These are phyloP conservation scores for Candida xiaguanensis DNA, from an alignment of 805 yeast species.

Conservation along the genomic window DNA sequence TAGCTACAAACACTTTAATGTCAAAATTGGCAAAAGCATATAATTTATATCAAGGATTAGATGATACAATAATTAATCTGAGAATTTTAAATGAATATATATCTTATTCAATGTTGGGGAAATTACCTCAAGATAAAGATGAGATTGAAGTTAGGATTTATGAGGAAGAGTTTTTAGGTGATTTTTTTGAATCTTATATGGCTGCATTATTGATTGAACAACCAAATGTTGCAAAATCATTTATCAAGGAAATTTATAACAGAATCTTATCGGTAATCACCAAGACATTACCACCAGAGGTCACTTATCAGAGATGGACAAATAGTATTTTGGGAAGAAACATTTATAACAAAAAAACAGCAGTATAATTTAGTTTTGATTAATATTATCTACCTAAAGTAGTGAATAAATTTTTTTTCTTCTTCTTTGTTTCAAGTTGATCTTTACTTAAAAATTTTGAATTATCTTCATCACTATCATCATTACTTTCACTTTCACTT, in stretches of 20 bases:
- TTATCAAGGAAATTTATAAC: slow-evolving; percentile 29
- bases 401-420: slow-evolving; percentile 25
- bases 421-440: slow-evolving; percentile 19
- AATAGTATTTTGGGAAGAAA: slow-evolving; percentile 32
- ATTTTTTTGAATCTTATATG: slow-evolving; percentile 40
- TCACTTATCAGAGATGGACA: slow-evolving; percentile 28
- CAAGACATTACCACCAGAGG: slow-evolving; percentile 12
- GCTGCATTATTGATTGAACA: slow-evolving; percentile 39
- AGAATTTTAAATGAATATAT: slow-evolving; percentile 19
- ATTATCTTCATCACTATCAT: slow-evolving; percentile 11
- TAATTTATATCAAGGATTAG: slow-evolving; percentile 29
- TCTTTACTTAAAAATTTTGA: slow-evolving; percentile 20
- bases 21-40: slow-evolving; percentile 34
- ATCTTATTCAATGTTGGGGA: slow-evolving; percentile 18
- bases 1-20: slow-evolving; percentile 36
- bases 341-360: slow-evolving; percentile 7
- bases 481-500: background rate
- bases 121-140: slow-evolving; percentile 7
- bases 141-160: slow-evolving; percentile 20
- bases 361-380: background rate
- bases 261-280: slow-evolving; percentile 19
- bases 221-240: slow-evolving; percentile 32
- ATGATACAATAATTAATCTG: slow-evolving; percentile 23
- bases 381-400: slow-evolving; percentile 2
- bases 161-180: slow-evolving; percentile 41